Evolutionary conservation across 768 basidiomycete genomes (phyloP).

Genomic region (Pleurotus djamor): DNA sequence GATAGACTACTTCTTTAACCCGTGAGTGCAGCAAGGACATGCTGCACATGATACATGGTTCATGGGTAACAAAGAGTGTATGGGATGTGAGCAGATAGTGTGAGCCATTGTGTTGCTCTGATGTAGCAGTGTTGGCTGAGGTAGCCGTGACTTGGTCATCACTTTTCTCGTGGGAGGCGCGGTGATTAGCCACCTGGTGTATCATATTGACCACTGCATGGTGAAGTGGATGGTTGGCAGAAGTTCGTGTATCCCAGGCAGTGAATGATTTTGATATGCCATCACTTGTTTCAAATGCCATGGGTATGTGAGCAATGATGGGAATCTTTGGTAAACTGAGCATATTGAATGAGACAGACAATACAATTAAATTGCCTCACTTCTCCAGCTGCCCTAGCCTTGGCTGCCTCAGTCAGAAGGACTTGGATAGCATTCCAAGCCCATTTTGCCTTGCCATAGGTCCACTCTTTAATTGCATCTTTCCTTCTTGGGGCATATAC

Average conservation of each 20-base stretch:
- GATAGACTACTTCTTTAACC: slow-evolving; percentile 82
- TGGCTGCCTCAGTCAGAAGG: slow-evolving; percentile 47
- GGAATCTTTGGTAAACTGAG: slow-evolving; percentile 53
- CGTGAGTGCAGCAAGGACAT: slow-evolving; percentile 96
- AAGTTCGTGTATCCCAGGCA: slow-evolving; percentile 69
- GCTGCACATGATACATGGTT: slow-evolving; percentile 97
- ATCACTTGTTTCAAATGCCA: slow-evolving; percentile 33
- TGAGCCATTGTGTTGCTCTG: slow-evolving; percentile 51
- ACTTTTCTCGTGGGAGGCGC: slow-evolving; percentile 24
- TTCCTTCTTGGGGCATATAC: slow-evolving; percentile 68
- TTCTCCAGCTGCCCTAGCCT: slow-evolving; percentile 53
- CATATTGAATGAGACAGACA: neutral
- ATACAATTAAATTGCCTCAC: slow-evolving; percentile 32
- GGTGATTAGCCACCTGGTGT: slow-evolving; percentile 59
- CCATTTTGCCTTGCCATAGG: slow-evolving; percentile 67
- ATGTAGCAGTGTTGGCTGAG: neutral
- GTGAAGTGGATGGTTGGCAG: slow-evolving; percentile 73
- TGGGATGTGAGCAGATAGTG: slow-evolving; percentile 88
- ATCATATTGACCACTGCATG: slow-evolving; percentile 84
- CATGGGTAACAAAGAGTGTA: slow-evolving; percentile 88
- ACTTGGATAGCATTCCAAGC: slow-evolving; percentile 63
- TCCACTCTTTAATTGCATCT: slow-evolving; percentile 68
- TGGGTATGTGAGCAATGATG: slow-evolving; percentile 69
- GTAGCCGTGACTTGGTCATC: neutral
- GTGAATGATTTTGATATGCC: slow-evolving; percentile 37